Conservation (phyloP, 2,329 filamentous ascomycete genomes). For the Cercospora sp. region DNA sequence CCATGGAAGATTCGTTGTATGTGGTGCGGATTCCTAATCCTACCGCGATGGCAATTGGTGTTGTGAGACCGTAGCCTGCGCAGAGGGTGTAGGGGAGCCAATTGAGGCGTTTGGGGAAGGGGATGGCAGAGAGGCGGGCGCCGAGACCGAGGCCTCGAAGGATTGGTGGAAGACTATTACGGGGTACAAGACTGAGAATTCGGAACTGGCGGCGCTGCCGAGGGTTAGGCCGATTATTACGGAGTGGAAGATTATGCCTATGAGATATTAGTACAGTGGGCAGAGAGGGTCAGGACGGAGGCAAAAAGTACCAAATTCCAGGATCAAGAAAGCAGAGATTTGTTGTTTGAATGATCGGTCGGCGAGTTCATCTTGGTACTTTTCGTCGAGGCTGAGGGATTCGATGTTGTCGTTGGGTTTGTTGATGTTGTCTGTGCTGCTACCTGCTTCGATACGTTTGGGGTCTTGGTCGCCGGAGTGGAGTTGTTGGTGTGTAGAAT, state of each 20-base stretch:
- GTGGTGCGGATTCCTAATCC: slow-evolving; percentile 72
- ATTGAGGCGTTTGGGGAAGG: slow-evolving; percentile 69
- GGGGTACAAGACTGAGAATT: slow-evolving; percentile 62
- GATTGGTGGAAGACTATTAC: slow-evolving; percentile 85
- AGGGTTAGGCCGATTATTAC: slow-evolving; percentile 63
- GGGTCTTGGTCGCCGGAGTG: slow-evolving; percentile 42
- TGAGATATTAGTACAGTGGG: no score
- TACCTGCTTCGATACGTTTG: slow-evolving; percentile 19
- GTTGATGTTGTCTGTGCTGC: not conserved
- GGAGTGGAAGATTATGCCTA: slow-evolving; percentile 61
- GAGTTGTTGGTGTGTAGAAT: slow-evolving; percentile 42
- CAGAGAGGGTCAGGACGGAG: no score
- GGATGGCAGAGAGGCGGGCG: slow-evolving; percentile 73
- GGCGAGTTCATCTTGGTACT: slow-evolving; percentile 23
- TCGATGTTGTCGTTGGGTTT: slow-evolving; percentile 16
- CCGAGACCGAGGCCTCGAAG: slow-evolving; percentile 91
- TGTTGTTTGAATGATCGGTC: slow-evolving; percentile 65
- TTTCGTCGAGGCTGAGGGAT: slow-evolving; percentile 23
- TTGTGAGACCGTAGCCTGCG: slow-evolving; percentile 71
- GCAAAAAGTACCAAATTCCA: slow-evolving; percentile 67
- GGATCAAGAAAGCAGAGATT: slow-evolving; percentile 83
- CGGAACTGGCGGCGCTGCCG: slow-evolving; percentile 55
- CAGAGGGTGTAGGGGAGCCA: slow-evolving; percentile 78
- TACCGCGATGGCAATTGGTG: slow-evolving; percentile 80
- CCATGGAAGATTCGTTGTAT: slow-evolving; percentile 62